Conservation (phyloP, 108 stramenopile species). For the Stephanodiscus minutulus region DNA sequence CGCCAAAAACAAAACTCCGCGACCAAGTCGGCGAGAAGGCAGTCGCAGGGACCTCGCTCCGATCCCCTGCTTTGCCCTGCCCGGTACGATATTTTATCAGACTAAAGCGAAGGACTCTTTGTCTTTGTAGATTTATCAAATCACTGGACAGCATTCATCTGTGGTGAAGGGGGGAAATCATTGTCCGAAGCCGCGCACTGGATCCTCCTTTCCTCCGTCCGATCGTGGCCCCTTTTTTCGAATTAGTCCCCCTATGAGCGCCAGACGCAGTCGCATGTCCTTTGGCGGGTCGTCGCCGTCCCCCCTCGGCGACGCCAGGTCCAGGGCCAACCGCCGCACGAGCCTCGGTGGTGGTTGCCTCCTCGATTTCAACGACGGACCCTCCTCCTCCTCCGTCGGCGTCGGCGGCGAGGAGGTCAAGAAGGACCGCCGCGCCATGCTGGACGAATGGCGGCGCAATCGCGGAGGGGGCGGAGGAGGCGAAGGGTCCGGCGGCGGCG, state of each 20-base stretch:
- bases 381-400: background rate
- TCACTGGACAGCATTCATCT: too few relatives aligned
- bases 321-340: conserved; percentile 36
- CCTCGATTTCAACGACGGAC: background rate
- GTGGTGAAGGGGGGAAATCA: too few relatives aligned
- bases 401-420: conserved; percentile 14
- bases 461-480: conserved; percentile 15
- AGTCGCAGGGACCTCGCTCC: too few relatives aligned
- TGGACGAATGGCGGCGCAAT: conserved; percentile 73
- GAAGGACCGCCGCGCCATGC: conserved; percentile 72
- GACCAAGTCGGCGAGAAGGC: too few relatives aligned
- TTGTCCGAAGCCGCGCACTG: too few relatives aligned
- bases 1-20: too few relatives aligned
- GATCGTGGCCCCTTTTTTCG: too few relatives aligned
- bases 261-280: conserved; percentile 35
- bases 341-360: conserved; percentile 22
- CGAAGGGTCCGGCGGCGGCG: background rate
- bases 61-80: too few relatives aligned
- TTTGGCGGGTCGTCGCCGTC: conserved; percentile 13
- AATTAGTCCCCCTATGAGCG: conserved; percentile 14
- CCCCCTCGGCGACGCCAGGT: conserved; percentile 25
- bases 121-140: too few relatives aligned
- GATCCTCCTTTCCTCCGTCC: too few relatives aligned
- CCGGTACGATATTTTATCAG: too few relatives aligned
- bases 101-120: too few relatives aligned